phyloP scores from a whole-genome alignment of 108 stramenopile species.

The Skeletonema grethae region DNA sequence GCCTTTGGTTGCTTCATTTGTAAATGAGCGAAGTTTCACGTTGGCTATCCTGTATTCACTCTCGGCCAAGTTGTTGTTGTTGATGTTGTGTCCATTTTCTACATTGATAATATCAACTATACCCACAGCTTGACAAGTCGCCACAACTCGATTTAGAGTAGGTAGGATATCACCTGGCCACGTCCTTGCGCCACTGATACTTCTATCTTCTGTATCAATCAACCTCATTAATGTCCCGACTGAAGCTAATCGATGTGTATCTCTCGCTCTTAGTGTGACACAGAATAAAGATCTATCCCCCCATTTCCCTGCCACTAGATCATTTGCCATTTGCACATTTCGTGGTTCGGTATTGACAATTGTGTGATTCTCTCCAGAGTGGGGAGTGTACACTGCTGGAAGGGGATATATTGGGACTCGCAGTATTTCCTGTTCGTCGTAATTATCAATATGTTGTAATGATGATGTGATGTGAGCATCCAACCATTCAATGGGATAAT shows the following conservation, averaged over 20 bases:
- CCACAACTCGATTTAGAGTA: constrained; percentile 32
- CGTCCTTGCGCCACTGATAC: constrained; percentile 10
- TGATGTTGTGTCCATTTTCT: constrained; percentile 6
- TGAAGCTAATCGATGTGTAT: constrained; percentile 67
- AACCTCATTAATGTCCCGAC: constrained; percentile 67
- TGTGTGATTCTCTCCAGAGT: constrained; percentile 47
- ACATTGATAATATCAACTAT: constrained; percentile 57
- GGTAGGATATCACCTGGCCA: constrained; percentile 15
- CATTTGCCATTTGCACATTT: constrained; percentile 75
- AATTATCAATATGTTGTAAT: background rate
- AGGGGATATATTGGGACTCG: constrained; percentile 75
- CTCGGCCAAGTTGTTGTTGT: constrained; percentile 4
- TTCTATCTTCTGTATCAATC: constrained; percentile 39
- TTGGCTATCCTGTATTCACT: constrained; percentile 57
- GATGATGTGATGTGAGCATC: constrained; percentile 10
- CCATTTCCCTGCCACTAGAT: constrained; percentile 34
- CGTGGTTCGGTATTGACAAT: constrained; percentile 75
- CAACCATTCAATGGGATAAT: constrained; percentile 28
- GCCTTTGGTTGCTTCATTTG: constrained; percentile 15
- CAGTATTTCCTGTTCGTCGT: constrained; percentile 4
- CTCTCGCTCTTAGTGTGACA: constrained; percentile 56
- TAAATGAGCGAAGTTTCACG: constrained; percentile 22
- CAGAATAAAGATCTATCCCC: constrained; percentile 36
- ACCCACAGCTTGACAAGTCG: constrained; percentile 52
- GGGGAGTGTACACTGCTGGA: constrained; percentile 60